Conservation (phyloP, 1,284 basidiomycete genomes). For the Cutaneotrichosporon sp. region DNA sequence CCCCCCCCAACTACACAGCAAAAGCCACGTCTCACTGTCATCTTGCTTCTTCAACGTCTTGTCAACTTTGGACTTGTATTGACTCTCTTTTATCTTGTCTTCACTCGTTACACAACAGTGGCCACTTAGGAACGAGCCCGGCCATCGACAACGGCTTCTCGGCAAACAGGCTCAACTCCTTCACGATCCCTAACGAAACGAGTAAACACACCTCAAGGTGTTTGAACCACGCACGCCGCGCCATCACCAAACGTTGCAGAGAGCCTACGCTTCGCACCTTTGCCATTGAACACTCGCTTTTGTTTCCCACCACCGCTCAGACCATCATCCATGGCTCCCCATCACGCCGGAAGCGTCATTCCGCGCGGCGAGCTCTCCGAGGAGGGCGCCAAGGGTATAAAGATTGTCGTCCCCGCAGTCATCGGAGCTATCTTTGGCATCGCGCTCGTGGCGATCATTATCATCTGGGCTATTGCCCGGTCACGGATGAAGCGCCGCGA, state of each 20-base stretch:
- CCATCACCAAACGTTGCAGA: neutral
- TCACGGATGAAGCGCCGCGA: slow-evolving; percentile 2
- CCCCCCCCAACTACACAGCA: neutral
- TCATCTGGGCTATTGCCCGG: slow-evolving; percentile 3
- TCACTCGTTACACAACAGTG: neutral
- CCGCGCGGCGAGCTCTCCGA: neutral
- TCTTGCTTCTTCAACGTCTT: neutral
- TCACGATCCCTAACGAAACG: neutral
- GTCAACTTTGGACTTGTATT: neutral
- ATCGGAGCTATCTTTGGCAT: slow-evolving; percentile 6
- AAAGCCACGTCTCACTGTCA: neutral
- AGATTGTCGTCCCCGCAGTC: slow-evolving; percentile 4
- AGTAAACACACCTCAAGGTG: neutral
- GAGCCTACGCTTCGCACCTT: neutral
- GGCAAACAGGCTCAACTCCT: neutral
- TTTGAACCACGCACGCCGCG: neutral
- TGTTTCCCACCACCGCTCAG: neutral
- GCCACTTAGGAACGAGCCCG: neutral
- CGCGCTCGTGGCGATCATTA: neutral
- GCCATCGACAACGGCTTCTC: neutral
- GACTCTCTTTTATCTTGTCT: neutral
- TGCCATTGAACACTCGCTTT: neutral
- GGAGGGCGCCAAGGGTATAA: neutral
- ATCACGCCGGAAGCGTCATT: neutral
- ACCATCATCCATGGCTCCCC: neutral